A percentile compares a stretch with the other conserved stretches of the same genome.
phyloP scores from a whole-genome alignment of 805 yeast species.

The Wickerhamiella bombiphila region DNA sequence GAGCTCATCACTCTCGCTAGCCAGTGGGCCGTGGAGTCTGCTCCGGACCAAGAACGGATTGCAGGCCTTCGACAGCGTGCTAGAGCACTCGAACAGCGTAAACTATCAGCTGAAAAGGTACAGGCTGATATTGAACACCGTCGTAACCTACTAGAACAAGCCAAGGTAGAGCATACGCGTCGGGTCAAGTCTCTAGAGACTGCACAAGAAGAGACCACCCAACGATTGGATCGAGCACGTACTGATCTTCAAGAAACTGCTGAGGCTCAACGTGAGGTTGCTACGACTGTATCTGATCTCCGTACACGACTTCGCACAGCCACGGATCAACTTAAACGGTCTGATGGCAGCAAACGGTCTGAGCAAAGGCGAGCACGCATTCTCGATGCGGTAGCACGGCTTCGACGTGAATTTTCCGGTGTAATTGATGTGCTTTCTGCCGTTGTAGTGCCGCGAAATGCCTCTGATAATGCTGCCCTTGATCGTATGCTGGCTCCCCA shows the following conservation, averaged over 20 bases:
- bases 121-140: background rate
- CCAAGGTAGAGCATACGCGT: constrained; percentile 3
- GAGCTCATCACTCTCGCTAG: constrained; percentile 6
- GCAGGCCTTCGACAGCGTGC: constrained; percentile 9
- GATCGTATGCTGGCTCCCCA: constrained; percentile 55
- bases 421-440: constrained; percentile 73
- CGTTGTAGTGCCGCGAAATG: constrained; percentile 50
- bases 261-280: constrained; percentile 8
- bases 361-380: constrained; percentile 51
- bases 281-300: constrained; percentile 17
- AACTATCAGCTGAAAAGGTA: background rate
- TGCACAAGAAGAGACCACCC: constrained; percentile 8
- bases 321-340: constrained; percentile 48
- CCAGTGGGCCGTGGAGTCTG: constrained; percentile 5
- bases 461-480: constrained; percentile 11
- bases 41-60: constrained; percentile 11
- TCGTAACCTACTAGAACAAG: background rate
- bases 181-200: constrained; percentile 7
- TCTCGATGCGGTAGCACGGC: constrained; percentile 54
- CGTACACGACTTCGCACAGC: constrained; percentile 42
- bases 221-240: constrained; percentile 6
- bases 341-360: constrained; percentile 65
- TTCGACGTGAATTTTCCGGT: constrained; percentile 61
- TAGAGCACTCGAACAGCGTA: background rate
- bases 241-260: constrained; percentile 13